Evolutionary conservation across 2,329 filamentous ascomycete genomes (phyloP), one percentile per base, ranked within the genome.

Genomic region (Fonsecaea pedrosoi): DNA sequence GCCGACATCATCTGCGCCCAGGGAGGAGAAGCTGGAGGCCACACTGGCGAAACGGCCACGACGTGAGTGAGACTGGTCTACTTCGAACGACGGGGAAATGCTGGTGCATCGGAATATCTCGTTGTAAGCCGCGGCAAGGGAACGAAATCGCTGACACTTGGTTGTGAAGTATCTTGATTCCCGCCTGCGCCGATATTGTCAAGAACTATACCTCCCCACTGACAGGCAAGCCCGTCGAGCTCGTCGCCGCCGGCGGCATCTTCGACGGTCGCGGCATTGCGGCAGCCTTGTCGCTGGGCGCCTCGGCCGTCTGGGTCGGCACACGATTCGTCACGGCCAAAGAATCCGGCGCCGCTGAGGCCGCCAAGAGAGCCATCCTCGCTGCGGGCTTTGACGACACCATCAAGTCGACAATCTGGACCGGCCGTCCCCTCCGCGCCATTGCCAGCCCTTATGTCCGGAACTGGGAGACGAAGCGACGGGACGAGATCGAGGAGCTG

Each of bases 171-270:
- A 88, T 96, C 60, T 83, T 96, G 53, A 88, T 95, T 64, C 92
- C 92, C 0, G 85, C 89, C 4, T 90, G 94, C 1, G 91, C 91
- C 54, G 92, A 95, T 76, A 87, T 94, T 0, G 91, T 91, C 60
- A 80, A 82, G 69, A 80, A 81, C 69, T 93, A 92, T 78, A 83
- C 79, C 72, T 90, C 89, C 1, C 81, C 86, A 25, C 82, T 94
- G 57, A 85, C 84, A 0, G 89, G 90, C 0, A 75, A 84, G 65
- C 80, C 86, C 0, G 90, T 90, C 7, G 82, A 93, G 72, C 91
- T 95, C 1, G 86, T 95, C 6, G 92, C 92, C 0, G 92, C 92
- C 0, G 92, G 92, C 7, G 92, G 92, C 0, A 91, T 96, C 53
- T 86, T 84, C 73, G 89, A 92, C 73, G 92, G 92, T 1, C 83